A percentile compares a stretch with the other conserved stretches of the same genome.
phyloP scores from a whole-genome alignment of 805 yeast species.

The Tetrapisispora nanseiensis region DNA sequence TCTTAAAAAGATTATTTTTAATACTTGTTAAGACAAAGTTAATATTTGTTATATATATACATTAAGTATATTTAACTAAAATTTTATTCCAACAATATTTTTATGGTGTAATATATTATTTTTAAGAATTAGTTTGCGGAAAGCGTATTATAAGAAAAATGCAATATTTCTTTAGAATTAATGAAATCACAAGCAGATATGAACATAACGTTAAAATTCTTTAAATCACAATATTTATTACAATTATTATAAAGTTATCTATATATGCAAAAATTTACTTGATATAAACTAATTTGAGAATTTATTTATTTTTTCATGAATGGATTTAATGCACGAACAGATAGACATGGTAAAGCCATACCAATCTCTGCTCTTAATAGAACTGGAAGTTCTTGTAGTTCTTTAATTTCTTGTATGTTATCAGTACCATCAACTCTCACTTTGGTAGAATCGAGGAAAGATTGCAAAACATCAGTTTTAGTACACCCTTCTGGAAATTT shows the following conservation, averaged over 20 bases:
- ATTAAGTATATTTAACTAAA: too few relatives aligned
- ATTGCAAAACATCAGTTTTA: neutral
- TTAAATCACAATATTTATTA: neutral
- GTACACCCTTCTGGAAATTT: constrained; percentile 20
- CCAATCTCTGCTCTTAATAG: constrained; percentile 86
- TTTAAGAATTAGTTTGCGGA: too few relatives aligned
- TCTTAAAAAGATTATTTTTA: too few relatives aligned
- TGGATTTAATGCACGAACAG: constrained; percentile 87
- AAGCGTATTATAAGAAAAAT: too few relatives aligned
- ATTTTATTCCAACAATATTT: too few relatives aligned
- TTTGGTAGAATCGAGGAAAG: constrained; percentile 44
- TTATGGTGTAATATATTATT: too few relatives aligned
- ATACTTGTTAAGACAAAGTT: too few relatives aligned
- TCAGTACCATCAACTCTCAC: constrained; percentile 54
- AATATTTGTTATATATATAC: too few relatives aligned
- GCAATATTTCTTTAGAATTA: too few relatives aligned
- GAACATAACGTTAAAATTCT: neutral
- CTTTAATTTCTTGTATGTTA: constrained; percentile 72
- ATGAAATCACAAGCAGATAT: neutral
- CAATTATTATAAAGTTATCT: neutral
- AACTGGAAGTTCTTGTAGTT: constrained; percentile 71
- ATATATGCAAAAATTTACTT: neutral
- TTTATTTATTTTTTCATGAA: constrained; percentile 31
- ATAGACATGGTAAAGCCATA: constrained; percentile 89
- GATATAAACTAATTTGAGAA: neutral